A percentile compares a stretch with the other conserved stretches of the same genome.
phyloP scores from a whole-genome alignment of 306 rosid genomes.

The Fagus crenata region DNA sequence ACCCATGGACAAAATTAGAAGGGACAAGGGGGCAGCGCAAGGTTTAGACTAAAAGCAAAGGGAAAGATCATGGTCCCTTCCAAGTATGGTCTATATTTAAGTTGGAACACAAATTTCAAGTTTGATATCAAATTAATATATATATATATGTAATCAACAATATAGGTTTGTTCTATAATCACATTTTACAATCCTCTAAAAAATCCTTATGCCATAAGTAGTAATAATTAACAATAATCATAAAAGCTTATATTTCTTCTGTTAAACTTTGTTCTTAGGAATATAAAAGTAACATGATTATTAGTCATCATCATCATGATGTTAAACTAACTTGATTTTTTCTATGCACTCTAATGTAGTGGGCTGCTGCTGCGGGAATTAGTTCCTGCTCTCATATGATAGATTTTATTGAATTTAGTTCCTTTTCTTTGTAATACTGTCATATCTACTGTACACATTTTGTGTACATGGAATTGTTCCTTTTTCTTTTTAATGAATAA shows the following conservation, averaged over 20 bases:
- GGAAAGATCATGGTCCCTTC: background rate
- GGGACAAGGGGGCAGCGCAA: background rate
- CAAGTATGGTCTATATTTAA: background rate
- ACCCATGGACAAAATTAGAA: background rate
- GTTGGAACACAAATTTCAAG: background rate
- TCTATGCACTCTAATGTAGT: too few species aligned
- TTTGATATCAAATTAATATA: background rate
- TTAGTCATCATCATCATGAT: background rate
- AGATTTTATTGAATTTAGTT: too few species aligned
- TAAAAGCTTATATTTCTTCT: background rate
- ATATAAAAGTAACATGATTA: background rate
- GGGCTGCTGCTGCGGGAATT: too few species aligned
- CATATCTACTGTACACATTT: too few species aligned
- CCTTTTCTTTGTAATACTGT: too few species aligned
- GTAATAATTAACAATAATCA: background rate
- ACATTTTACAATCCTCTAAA: background rate
- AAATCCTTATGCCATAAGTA: background rate
- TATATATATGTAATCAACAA: too few species aligned
- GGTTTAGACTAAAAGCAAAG: background rate
- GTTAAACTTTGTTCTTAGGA: background rate
- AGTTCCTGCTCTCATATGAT: too few species aligned
- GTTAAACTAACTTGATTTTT: too few species aligned
- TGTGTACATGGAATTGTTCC: too few species aligned
- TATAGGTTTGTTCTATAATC: background rate
- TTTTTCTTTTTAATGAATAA: too few species aligned